These are phyloP conservation scores for Vitellaria paradoxa DNA, from an alignment of 179 eudicot species.

Conservation along the genomic window DNA sequence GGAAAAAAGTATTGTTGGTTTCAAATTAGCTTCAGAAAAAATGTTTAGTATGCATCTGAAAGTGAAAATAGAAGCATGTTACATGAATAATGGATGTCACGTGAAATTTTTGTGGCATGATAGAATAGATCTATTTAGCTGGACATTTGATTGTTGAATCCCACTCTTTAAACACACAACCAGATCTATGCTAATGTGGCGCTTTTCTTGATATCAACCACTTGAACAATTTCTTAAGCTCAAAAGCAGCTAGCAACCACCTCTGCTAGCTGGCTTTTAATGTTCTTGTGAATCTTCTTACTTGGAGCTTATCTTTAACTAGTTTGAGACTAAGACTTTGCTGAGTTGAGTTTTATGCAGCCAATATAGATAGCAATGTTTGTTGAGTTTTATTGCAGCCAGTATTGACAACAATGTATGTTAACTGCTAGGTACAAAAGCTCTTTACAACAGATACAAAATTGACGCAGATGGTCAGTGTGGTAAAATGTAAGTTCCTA, in stretches of 20 bases:
- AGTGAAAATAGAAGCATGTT: not conserved
- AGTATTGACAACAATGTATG: not conserved
- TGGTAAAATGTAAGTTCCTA: slow-evolving; percentile 74
- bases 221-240: not conserved
- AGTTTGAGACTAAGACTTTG: too few relatives aligned
- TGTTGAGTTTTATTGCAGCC: not conserved
- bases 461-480: slow-evolving; percentile 64
- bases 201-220: not conserved
- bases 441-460: slow-evolving; percentile 71
- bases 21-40: not conserved
- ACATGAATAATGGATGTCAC: not conserved
- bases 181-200: not conserved
- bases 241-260: too few relatives aligned
- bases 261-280: not conserved
- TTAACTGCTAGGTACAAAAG: slow-evolving; percentile 48
- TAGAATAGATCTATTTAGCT: not conserved
- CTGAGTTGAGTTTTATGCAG: not conserved
- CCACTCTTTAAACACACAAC: not conserved
- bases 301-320: too few relatives aligned
- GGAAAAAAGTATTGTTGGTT: not conserved
- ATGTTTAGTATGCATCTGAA: not conserved
- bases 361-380: too few relatives aligned
- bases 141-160: not conserved
- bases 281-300: not conserved
- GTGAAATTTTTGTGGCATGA: not conserved